Conservation (phyloP, 164 flowering plant genomes). For the Amborella trichopoda region DNA sequence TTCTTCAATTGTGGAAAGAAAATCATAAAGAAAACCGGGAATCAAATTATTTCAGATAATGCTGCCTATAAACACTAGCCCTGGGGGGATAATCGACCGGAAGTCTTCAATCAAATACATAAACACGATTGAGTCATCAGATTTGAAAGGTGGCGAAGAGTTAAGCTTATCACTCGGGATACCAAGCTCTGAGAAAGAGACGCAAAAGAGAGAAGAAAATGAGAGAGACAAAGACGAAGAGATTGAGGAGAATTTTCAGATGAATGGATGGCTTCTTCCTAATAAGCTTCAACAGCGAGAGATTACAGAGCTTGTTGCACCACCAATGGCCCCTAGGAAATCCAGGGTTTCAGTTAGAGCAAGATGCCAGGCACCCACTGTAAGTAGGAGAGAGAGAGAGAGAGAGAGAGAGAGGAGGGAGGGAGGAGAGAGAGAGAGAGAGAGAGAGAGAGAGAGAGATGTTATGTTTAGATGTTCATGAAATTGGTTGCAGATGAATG, state of each 20-base stretch:
- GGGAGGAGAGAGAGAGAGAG: not conserved
- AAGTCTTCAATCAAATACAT: no score
- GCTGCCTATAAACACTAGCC: no score
- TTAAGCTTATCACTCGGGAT: constrained; percentile 50
- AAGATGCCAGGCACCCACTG: constrained; percentile 66
- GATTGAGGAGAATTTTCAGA: constrained; percentile 16
- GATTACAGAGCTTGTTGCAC: no score
- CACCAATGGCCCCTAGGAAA: no score
- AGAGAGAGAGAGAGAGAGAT: not conserved
- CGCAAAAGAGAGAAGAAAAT: constrained; percentile 12
- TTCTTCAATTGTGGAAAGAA: no score
- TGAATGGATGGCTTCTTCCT: constrained; percentile 20
- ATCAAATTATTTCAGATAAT: no score
- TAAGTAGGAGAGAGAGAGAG: constrained; percentile 20
- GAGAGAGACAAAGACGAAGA: constrained; percentile 5
- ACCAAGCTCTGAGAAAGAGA: constrained; percentile 11
- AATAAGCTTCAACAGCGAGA: no score
- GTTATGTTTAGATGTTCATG: not conserved
- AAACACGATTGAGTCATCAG: no score
- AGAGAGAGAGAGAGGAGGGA: not conserved
- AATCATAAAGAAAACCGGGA: no score
- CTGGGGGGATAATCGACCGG: no score
- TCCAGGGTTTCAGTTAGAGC: constrained; percentile 85
- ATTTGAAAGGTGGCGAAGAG: constrained; percentile 16
- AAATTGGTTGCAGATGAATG: constrained; percentile 36